Evolutionary conservation across 257 asterid genomes (phyloP).

Genomic region (Lantana camara): DNA sequence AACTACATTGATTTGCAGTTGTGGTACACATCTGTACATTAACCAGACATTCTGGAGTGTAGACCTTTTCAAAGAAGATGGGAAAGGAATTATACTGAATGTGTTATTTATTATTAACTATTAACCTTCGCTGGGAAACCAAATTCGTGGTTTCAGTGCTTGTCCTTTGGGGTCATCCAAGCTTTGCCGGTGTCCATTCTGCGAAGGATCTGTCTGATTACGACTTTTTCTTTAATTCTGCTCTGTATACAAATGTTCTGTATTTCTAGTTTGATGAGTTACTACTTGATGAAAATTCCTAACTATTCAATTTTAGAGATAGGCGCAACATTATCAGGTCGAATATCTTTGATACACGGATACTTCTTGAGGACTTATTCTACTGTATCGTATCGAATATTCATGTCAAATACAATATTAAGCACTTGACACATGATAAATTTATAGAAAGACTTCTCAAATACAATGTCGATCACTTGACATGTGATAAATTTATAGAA

Average conservation of each 20-base stretch:
- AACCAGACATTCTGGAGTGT: neutral
- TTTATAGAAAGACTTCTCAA: too few species aligned
- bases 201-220: neutral
- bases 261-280: too few species aligned
- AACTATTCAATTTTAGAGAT: too few species aligned
- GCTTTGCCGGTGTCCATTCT: slow-evolving; percentile 16
- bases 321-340: too few species aligned
- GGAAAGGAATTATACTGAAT: neutral
- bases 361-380: too few species aligned
- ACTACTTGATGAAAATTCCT: too few species aligned
- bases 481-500: too few species aligned
- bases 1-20: slow-evolving; percentile 19
- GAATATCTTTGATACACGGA: too few species aligned
- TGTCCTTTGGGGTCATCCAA: slow-evolving; percentile 24
- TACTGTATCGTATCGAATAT: too few species aligned
- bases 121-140: neutral
- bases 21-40: slow-evolving; percentile 21
- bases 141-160: slow-evolving; percentile 24
- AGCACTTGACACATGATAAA: too few species aligned
- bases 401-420: too few species aligned
- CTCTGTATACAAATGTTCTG: neutral
- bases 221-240: slow-evolving; percentile 1
- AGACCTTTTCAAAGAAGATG: slow-evolving; percentile 26
- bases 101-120: neutral
- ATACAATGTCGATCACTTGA: too few species aligned